A percentile compares a stretch with the other conserved stretches of the same genome.
phyloP scores from a whole-genome alignment of 1,284 basidiomycete genomes.

The Anthracocystis panici-leucophaei region DNA sequence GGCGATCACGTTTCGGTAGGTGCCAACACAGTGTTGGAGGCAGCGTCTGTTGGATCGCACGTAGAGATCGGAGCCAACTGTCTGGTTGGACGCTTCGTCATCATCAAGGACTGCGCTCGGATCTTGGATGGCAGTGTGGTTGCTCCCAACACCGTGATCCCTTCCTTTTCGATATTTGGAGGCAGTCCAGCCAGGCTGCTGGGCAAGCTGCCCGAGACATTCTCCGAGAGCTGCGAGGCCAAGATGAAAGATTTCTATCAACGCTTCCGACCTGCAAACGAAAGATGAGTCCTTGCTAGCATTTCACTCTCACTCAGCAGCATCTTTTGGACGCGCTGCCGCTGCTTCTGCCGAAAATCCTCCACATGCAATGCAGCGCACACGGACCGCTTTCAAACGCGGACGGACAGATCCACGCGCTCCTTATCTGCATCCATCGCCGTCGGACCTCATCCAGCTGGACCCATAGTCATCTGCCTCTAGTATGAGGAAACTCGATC shows the following conservation, averaged over 20 bases:
- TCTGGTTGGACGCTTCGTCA: slow-evolving; percentile 93
- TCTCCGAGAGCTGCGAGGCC: slow-evolving; percentile 82
- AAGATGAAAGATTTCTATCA: slow-evolving; percentile 82
- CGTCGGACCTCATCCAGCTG: background rate
- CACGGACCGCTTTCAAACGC: background rate
- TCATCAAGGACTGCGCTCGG: slow-evolving; percentile 94
- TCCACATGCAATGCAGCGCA: slow-evolving; percentile 8
- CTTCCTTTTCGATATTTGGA: slow-evolving; percentile 84
- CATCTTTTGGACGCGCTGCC: background rate
- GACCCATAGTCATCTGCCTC: background rate
- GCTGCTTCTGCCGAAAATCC: background rate
- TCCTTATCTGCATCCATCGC: background rate
- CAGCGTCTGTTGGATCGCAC: slow-evolving; percentile 91
- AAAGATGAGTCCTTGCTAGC: slow-evolving; percentile 18
- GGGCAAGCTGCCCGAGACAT: slow-evolving; percentile 88
- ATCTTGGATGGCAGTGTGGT: slow-evolving; percentile 88
- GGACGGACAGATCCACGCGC: background rate
- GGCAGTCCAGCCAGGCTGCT: slow-evolving; percentile 85
- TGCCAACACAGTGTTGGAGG: slow-evolving; percentile 86
- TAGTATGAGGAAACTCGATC: background rate
- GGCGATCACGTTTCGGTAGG: slow-evolving; percentile 96
- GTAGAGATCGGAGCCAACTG: slow-evolving; percentile 96
- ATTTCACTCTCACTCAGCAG: background rate
- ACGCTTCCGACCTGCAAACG: slow-evolving; percentile 73
- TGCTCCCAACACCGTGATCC: slow-evolving; percentile 91